Conservation (phyloP, 495 filamentous ascomycete genomes). For the Talaromyces wortmannii region DNA sequence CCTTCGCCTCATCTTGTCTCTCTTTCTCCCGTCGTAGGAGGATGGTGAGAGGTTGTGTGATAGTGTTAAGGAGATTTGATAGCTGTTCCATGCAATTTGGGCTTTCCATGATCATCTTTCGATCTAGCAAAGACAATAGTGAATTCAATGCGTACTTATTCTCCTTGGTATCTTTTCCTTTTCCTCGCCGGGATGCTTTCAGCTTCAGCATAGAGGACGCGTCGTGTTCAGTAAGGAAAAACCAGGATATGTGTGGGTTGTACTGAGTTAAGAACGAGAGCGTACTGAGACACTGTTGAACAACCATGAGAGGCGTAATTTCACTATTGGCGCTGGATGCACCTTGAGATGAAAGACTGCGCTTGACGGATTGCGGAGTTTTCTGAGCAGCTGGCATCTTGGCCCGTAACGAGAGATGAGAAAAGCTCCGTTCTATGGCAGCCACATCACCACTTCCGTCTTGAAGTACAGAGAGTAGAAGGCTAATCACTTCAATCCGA, state of each 20-base stretch:
- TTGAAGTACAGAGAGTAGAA: constrained; percentile 89
- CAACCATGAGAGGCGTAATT: constrained; percentile 86
- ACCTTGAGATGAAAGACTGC: constrained; percentile 52
- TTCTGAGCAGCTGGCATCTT: constrained; percentile 72
- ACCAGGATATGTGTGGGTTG: constrained; percentile 78
- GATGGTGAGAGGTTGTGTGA: constrained; percentile 79
- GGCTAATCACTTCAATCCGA: constrained; percentile 87
- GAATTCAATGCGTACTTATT: constrained; percentile 90
- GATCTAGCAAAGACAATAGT: constrained; percentile 78
- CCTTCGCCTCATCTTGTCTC: constrained; percentile 52
- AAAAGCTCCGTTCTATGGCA: constrained; percentile 91
- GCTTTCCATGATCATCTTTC: constrained; percentile 90
- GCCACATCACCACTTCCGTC: constrained; percentile 90
- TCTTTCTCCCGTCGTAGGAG: constrained; percentile 82
- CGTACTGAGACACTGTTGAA: constrained; percentile 86
- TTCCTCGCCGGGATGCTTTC: constrained; percentile 73
- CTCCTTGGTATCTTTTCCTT: constrained; percentile 75
- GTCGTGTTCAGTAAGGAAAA: constrained; percentile 96
- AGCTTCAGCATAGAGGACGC: constrained; percentile 63
- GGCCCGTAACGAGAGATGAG: constrained; percentile 83
- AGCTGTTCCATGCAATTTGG: constrained; percentile 91
- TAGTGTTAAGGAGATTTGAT: constrained; percentile 75
- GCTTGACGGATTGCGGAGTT: constrained; percentile 72
- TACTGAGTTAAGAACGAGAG: constrained; percentile 74
- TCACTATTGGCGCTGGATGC: constrained; percentile 57